Conservation (phyloP, 306 rosid species). For the Pterocarpus santalinus region DNA sequence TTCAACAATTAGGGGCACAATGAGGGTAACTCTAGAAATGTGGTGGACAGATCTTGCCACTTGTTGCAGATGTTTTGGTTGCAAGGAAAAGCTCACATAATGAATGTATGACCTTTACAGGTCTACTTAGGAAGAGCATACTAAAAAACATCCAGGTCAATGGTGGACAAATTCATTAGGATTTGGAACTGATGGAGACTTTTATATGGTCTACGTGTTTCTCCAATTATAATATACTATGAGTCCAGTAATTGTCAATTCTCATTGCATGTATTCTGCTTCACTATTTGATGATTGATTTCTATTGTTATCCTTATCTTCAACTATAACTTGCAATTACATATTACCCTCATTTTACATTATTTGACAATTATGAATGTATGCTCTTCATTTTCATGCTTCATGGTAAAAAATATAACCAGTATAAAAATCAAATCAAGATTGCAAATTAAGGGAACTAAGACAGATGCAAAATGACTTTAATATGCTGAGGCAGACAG, state of each 20-base stretch:
- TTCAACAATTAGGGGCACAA: neutral
- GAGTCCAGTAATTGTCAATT: slow-evolving; percentile 8
- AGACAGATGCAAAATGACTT: neutral
- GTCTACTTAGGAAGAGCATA: neutral
- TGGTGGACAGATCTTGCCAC: neutral
- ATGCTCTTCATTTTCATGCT: slow-evolving; percentile 16
- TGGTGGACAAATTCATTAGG: neutral
- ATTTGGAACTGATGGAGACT: slow-evolving; percentile 8
- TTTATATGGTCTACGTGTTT: slow-evolving; percentile 1
- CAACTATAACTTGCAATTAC: slow-evolving; percentile 14
- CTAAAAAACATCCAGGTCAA: neutral
- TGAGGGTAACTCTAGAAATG: neutral
- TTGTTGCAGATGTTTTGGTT: slow-evolving; percentile 3
- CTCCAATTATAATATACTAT: neutral
- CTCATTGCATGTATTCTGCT: neutral
- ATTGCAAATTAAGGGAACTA: neutral
- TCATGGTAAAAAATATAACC: neutral
- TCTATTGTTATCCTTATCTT: neutral
- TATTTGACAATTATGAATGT: neutral
- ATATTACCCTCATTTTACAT: neutral
- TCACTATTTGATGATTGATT: slow-evolving; percentile 8
- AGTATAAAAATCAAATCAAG: neutral
- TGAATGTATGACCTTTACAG: neutral
- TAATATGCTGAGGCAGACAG: slow-evolving; percentile 34
- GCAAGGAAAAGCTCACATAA: neutral